A percentile compares a stretch with the other conserved stretches of the same genome.
Conservation (phyloP, 306 rosid genomes). For the Luffa acutangula region DNA sequence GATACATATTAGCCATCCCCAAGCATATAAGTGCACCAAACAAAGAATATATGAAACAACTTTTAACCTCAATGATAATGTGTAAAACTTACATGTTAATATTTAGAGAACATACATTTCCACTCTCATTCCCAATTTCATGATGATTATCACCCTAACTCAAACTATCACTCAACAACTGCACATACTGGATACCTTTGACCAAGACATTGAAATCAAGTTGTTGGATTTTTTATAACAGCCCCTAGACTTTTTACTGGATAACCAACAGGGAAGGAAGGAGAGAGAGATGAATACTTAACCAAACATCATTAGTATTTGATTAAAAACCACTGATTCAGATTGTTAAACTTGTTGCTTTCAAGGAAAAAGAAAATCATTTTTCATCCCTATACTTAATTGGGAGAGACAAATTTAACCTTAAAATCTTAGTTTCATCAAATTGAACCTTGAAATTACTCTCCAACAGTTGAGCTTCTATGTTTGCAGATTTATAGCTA, state of each 20-base stretch:
- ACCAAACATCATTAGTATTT: neutral
- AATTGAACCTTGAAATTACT: neutral
- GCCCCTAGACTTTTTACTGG: neutral
- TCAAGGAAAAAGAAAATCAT: neutral
- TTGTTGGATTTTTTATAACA: neutral
- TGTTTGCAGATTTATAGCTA: neutral
- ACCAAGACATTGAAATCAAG: neutral
- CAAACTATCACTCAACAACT: neutral
- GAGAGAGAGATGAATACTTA: neutral
- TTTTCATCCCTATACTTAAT: neutral
- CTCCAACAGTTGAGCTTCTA: neutral
- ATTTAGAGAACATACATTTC: neutral
- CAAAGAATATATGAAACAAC: slow-evolving; percentile 1
- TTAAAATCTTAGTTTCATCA: neutral
- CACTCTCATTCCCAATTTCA: neutral
- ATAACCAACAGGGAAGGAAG: neutral
- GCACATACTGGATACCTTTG: neutral
- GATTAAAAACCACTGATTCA: neutral
- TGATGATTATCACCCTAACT: neutral
- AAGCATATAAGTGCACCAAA: slow-evolving; percentile 9
- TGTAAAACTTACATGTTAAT: neutral
- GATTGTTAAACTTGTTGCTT: neutral
- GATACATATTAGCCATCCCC: slow-evolving; percentile 18
- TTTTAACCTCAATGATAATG: neutral
- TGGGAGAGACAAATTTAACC: neutral